Conservation (phyloP, 1,284 basidiomycete genomes). For the Ceratobasidium sp. region DNA sequence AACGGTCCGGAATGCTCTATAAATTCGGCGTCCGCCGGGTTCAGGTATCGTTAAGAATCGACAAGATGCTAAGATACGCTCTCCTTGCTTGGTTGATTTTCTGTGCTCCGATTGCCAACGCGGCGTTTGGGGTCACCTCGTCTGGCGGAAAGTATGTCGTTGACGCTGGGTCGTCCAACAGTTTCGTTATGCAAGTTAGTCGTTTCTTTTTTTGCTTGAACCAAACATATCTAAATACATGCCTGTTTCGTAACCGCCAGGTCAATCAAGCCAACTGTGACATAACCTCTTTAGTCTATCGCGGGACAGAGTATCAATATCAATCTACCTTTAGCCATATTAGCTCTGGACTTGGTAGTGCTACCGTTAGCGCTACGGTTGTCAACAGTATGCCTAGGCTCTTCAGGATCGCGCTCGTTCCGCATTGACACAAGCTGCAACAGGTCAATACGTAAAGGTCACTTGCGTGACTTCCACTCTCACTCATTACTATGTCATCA, state of each 20-base stretch:
- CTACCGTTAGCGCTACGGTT: constrained; percentile 19
- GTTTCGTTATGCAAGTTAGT: constrained; percentile 41
- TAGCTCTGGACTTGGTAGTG: constrained; percentile 46
- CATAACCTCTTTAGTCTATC: constrained; percentile 42
- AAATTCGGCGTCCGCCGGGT: not conserved
- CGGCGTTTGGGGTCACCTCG: constrained; percentile 42
- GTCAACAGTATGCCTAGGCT: constrained; percentile 1
- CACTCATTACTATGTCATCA: constrained; percentile 46
- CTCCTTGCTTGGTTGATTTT: not conserved
- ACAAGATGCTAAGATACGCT: constrained; percentile 2
- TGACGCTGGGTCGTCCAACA: constrained; percentile 38
- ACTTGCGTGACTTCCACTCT: constrained; percentile 31
- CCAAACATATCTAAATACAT: not conserved
- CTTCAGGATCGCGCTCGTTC: not conserved
- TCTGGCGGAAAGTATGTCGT: constrained; percentile 39
- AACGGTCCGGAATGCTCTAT: constrained; percentile 20
- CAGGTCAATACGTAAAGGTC: constrained; percentile 43
- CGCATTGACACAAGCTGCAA: not conserved
- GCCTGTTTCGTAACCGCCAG: not conserved
- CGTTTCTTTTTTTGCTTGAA: not conserved
- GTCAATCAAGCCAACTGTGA: constrained; percentile 42
- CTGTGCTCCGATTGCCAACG: not conserved
- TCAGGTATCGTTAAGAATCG: not conserved
- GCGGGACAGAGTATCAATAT: constrained; percentile 43
- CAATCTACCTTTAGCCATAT: constrained; percentile 36